These are phyloP conservation scores for Stagonosporopsis rhizophila DNA, from an alignment of 2,329 filamentous ascomycete species.

Conservation along the genomic window DNA sequence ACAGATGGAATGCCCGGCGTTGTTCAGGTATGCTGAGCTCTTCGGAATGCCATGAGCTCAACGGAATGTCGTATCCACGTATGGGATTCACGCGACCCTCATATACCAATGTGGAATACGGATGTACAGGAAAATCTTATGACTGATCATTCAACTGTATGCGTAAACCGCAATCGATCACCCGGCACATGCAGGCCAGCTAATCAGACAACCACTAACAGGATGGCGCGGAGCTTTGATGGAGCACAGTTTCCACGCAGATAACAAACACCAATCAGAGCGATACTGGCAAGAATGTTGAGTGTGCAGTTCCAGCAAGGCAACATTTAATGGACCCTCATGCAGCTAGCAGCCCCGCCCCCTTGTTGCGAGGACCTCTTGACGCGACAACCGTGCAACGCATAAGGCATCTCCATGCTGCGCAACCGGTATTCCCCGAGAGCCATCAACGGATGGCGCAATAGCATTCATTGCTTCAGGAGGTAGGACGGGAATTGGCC, in stretches of 20 bases:
- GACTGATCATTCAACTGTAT: neutral
- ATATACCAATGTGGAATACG: neutral
- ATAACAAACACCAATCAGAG: neutral
- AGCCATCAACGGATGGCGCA: too few relatives aligned
- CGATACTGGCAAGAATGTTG: neutral
- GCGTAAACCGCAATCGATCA: neutral
- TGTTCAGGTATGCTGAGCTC: neutral
- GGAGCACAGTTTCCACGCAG: neutral
- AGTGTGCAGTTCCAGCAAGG: neutral
- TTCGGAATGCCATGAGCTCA: neutral
- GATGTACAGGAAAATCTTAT: too few relatives aligned
- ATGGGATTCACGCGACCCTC: neutral
- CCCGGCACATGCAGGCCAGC: neutral
- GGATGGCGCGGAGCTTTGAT: neutral
- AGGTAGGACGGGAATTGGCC: too few relatives aligned
- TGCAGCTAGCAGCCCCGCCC: neutral
- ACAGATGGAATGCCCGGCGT: neutral
- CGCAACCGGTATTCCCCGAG: too few relatives aligned
- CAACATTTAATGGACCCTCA: neutral
- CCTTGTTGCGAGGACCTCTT: neutral
- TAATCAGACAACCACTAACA: neutral
- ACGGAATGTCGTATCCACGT: neutral
- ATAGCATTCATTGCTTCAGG: neutral
- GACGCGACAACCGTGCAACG: neutral
- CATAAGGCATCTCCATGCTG: neutral